phyloP scores from a whole-genome alignment of 2,329 filamentous ascomycete species.

The Calonectria naviculata region DNA sequence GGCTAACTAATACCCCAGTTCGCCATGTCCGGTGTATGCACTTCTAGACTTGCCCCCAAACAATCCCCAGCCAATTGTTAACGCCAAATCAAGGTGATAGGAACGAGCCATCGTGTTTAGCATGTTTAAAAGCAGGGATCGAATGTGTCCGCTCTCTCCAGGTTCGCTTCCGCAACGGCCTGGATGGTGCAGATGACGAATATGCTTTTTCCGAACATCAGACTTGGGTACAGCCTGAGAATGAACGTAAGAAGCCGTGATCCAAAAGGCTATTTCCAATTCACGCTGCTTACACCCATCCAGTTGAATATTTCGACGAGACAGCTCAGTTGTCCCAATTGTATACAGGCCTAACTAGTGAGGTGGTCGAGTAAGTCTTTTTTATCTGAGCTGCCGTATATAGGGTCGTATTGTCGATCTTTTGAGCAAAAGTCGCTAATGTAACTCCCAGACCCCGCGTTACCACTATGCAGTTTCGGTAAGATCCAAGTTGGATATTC shows the following conservation, averaged over 20 bases:
- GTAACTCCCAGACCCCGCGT: neutral
- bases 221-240: constrained; percentile 17
- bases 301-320: constrained; percentile 26
- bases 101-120: constrained; percentile 23
- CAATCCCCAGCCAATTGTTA: neutral
- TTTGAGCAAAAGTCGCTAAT: neutral
- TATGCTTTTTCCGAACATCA: constrained; percentile 17
- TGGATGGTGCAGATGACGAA: constrained; percentile 16
- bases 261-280: neutral
- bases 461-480: constrained; percentile 2
- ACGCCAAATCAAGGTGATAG: constrained; percentile 21
- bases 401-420: neutral
- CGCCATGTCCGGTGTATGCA: constrained; percentile 25
- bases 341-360: neutral
- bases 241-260: neutral
- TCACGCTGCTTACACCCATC: neutral
- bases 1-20: constrained; percentile 17
- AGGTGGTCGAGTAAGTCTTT: constrained; percentile 1
- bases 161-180: constrained; percentile 29
- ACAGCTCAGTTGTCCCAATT: constrained; percentile 17
- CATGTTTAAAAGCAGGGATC: constrained; percentile 26
- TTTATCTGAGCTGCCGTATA: neutral
- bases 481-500: neutral
- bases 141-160: constrained; percentile 28
- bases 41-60: neutral